Evolutionary conservation across 1,139 yeast genomes (phyloP).

Genomic region (Saccharomyces hybrid): DNA sequence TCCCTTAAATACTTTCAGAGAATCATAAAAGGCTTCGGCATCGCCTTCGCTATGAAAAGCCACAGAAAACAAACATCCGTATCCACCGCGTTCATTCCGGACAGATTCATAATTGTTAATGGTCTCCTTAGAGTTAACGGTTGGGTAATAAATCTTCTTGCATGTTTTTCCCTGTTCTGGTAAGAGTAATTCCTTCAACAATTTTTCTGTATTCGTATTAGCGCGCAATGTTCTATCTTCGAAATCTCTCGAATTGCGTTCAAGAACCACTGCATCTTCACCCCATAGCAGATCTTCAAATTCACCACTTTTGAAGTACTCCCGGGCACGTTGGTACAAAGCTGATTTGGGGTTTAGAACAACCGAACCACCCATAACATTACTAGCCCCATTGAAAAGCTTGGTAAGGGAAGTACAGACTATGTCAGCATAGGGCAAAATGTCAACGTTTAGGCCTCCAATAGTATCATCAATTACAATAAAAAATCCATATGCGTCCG

Average conservation of each 20-base stretch:
- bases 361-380: too few species aligned
- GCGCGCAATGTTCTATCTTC: slow-evolving; percentile 57
- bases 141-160: slow-evolving; percentile 66
- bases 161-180: slow-evolving; percentile 37
- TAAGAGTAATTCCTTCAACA: slow-evolving; percentile 42
- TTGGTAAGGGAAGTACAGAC: too few species aligned
- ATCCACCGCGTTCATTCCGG: slow-evolving; percentile 70
- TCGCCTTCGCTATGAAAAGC: slow-evolving; percentile 59
- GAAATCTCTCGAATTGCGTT: slow-evolving; percentile 89
- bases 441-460: too few species aligned
- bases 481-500: too few species aligned
- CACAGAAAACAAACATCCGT: slow-evolving; percentile 83
- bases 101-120: slow-evolving; percentile 62
- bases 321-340: too few species aligned
- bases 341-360: too few species aligned
- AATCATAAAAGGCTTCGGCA: slow-evolving; percentile 71
- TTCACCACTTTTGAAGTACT: too few species aligned
- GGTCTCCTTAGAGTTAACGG: slow-evolving; percentile 42
- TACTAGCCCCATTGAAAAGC: too few species aligned
- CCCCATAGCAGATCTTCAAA: too few species aligned
- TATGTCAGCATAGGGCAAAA: too few species aligned
- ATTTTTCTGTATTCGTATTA: slow-evolving; percentile 56
- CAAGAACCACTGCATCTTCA: slow-evolving; percentile 43
- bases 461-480: too few species aligned
- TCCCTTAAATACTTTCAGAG: slow-evolving; percentile 73